phyloP scores from a whole-genome alignment of 169 alveolate species.

The Eimeria praecox region DNA sequence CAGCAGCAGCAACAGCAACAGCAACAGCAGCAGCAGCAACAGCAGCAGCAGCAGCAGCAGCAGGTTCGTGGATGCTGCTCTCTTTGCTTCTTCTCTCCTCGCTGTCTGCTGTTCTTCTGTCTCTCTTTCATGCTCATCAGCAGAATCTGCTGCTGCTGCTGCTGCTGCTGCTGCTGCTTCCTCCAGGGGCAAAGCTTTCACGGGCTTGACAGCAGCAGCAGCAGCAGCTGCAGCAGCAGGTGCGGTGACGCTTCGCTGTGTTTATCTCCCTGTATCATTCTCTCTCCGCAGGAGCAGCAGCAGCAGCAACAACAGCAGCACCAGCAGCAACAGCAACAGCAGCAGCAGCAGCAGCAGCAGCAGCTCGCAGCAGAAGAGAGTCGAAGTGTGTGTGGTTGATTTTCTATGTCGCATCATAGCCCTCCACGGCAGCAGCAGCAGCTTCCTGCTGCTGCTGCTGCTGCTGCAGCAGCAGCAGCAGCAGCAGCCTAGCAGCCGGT shows the following conservation, averaged over 20 bases:
- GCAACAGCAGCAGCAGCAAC: not conserved
- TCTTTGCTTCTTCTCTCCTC: not conserved
- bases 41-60: constrained; percentile 1
- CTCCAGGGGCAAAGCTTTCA: not conserved
- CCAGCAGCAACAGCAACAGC: constrained; percentile 37
- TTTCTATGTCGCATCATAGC: constrained; percentile 8
- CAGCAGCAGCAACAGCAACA: constrained; percentile 56
- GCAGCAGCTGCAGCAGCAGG: constrained; percentile 32
- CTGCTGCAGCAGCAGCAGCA: not conserved
- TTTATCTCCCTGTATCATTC: not conserved
- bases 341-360: constrained; percentile 14
- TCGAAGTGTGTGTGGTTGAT: not conserved
- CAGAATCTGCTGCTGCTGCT: not conserved
- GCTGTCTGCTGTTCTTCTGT: not conserved
- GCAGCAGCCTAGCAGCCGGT: not conserved
- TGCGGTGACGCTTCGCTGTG: not conserved
- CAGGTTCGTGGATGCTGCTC: not conserved
- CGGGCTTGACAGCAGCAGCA: constrained; percentile 23
- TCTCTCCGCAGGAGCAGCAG: constrained; percentile 14
- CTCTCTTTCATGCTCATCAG: too few species aligned
- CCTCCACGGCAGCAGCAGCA: constrained; percentile 41
- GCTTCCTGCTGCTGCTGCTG: constrained; percentile 12
- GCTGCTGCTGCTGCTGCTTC: constrained; percentile 62
- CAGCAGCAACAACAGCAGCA: constrained; percentile 44
- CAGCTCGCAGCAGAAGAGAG: not conserved